Conservation (phyloP, 345 rosid genomes). For the Xanthoceras sorbifolium region DNA sequence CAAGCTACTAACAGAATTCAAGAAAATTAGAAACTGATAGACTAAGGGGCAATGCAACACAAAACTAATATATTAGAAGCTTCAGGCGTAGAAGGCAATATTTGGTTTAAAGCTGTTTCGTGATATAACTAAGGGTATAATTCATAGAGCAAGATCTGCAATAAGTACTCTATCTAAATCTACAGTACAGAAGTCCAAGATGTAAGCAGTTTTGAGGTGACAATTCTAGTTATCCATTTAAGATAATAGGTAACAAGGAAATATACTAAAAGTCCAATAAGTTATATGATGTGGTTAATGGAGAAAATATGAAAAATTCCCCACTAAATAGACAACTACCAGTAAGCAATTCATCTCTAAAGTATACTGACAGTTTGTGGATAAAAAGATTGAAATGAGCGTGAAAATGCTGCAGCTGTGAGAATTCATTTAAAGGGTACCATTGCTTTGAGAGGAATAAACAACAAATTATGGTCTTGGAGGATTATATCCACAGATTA, state of each 20-base stretch:
- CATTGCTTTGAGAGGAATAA: neutral
- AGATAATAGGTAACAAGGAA: constrained; percentile 1
- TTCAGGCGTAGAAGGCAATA: neutral
- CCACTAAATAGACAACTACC: neutral
- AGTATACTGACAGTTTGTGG: neutral
- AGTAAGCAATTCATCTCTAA: neutral
- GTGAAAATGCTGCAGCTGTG: neutral
- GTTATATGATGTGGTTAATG: neutral
- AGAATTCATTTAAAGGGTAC: neutral
- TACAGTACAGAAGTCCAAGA: neutral
- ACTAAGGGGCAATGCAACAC: neutral
- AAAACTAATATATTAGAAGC: neutral
- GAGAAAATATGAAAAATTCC: neutral
- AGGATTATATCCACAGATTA: neutral
- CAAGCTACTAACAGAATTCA: neutral
- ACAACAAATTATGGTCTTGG: neutral
- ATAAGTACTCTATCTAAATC: neutral
- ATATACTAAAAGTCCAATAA: neutral
- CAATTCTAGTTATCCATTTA: neutral
- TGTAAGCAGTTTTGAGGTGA: neutral
- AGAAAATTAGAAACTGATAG: neutral
- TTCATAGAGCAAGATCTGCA: neutral
- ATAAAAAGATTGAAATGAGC: neutral
- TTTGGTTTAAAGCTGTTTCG: neutral
- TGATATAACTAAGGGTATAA: neutral